phyloP scores from a whole-genome alignment of 2,329 filamentous ascomycete species.

The Raffaelea ambrosiae region DNA sequence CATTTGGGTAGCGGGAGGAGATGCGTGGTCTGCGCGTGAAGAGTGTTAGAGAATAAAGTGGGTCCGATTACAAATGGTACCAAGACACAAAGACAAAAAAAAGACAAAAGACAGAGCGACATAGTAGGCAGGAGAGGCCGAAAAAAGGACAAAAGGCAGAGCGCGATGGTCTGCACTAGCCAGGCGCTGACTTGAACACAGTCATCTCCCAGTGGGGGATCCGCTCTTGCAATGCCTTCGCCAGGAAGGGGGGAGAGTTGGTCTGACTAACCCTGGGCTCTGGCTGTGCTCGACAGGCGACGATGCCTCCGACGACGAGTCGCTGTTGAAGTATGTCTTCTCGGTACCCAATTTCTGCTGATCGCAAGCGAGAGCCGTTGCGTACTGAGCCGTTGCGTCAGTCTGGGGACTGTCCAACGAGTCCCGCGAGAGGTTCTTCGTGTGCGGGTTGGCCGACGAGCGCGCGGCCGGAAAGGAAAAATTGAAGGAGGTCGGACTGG shows the following conservation, averaged over 20 bases:
- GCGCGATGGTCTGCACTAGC: too few species aligned
- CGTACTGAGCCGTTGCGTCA: constrained; percentile 21
- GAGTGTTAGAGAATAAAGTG: too few species aligned
- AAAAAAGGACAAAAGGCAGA: not conserved
- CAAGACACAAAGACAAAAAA: not conserved
- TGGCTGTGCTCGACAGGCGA: constrained; percentile 21
- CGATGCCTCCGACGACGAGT: constrained; percentile 25
- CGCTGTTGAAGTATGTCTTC: constrained; percentile 28
- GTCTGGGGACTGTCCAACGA: constrained; percentile 22
- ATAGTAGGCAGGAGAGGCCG: not conserved
- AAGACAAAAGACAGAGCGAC: not conserved
- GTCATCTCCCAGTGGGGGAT: too few species aligned
- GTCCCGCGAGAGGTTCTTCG: constrained; percentile 10
- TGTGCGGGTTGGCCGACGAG: constrained; percentile 20
- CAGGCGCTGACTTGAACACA: too few species aligned
- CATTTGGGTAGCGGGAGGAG: constrained; percentile 35
- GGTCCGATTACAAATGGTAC: too few species aligned
- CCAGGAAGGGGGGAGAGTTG: not conserved
- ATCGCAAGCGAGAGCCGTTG: constrained; percentile 13
- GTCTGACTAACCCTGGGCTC: constrained; percentile 20
- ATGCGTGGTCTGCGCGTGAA: too few species aligned
- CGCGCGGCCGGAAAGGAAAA: constrained; percentile 24
- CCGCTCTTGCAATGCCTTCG: too few species aligned
- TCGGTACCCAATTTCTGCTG: constrained; percentile 13
- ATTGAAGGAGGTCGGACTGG: constrained; percentile 20